These are phyloP conservation scores for Discostella pseudostelligera DNA, from an alignment of 108 stramenopile genomes.

Conservation along the genomic window DNA sequence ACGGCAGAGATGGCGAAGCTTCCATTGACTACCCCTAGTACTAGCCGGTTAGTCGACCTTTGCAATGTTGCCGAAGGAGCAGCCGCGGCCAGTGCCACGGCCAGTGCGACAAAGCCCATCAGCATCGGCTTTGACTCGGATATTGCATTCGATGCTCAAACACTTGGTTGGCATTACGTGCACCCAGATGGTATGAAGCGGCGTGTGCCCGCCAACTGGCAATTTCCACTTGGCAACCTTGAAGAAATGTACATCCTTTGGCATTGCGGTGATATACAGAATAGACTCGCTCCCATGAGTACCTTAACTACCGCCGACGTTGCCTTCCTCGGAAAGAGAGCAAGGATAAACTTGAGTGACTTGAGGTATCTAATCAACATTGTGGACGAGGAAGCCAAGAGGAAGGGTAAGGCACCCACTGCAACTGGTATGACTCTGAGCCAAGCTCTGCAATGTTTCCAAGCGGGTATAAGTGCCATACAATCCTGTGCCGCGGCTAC, in stretches of 20 bases:
- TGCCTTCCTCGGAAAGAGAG: neutral
- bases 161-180: constrained; percentile 1
- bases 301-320: neutral
- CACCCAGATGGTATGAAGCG: neutral
- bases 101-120: too few relatives aligned
- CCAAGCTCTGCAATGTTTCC: neutral
- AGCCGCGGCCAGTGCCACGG: too few relatives aligned
- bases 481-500: neutral
- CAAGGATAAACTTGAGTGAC: neutral
- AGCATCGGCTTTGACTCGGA: too few relatives aligned
- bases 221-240: neutral
- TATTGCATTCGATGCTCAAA: neutral
- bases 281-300: neutral
- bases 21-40: too few relatives aligned
- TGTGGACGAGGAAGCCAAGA: constrained; percentile 1
- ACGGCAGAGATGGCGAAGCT: too few relatives aligned
- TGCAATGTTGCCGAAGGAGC: too few relatives aligned
- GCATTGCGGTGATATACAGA: constrained; percentile 3
- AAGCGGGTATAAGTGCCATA: neutral
- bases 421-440: neutral
- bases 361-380: neutral
- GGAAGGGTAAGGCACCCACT: neutral
- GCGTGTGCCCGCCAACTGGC: neutral
- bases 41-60: too few relatives aligned
- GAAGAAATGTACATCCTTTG: neutral